Conservation (phyloP, 78 protist species). For the Chrysochromulina parva region DNA sequence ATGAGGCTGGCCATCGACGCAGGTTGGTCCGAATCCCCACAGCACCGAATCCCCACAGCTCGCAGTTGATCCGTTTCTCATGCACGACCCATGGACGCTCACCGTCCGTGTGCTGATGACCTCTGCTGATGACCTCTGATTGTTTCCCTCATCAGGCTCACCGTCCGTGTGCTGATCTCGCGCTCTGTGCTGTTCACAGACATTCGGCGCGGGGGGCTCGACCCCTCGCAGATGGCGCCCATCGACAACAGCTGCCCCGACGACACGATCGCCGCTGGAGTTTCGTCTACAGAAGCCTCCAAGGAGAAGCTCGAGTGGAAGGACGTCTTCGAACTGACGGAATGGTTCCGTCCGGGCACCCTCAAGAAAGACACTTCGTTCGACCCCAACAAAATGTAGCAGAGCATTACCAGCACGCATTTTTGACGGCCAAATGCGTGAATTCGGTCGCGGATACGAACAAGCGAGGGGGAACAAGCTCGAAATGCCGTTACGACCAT, state of each 20-base stretch:
- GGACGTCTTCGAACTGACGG: constrained; percentile 11
- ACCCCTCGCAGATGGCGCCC: not conserved
- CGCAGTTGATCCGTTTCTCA: too few species aligned
- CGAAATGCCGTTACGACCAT: too few species aligned
- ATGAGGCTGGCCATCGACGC: not conserved
- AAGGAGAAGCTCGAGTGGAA: constrained; percentile 19
- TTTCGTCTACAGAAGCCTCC: not conserved
- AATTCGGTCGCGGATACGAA: too few species aligned
- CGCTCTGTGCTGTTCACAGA: not conserved
- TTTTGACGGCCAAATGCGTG: too few species aligned
- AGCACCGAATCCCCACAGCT: too few species aligned
- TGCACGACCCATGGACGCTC: too few species aligned
- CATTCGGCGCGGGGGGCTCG: not conserved
- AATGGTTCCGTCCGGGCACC: constrained; percentile 20
- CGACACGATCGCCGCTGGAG: not conserved
- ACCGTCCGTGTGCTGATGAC: too few species aligned
- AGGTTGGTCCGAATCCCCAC: too few species aligned
- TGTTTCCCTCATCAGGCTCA: too few species aligned
- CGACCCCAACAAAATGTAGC: not conserved
- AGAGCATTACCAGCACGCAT: too few species aligned
- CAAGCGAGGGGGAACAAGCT: too few species aligned
- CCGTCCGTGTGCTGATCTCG: not conserved
- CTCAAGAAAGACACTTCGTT: not conserved
- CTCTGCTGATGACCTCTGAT: too few species aligned
- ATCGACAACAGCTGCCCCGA: constrained; percentile 5